Evolutionary conservation across 805 yeast genomes (phyloP).

Genomic region (Suhomyces prunicola): DNA sequence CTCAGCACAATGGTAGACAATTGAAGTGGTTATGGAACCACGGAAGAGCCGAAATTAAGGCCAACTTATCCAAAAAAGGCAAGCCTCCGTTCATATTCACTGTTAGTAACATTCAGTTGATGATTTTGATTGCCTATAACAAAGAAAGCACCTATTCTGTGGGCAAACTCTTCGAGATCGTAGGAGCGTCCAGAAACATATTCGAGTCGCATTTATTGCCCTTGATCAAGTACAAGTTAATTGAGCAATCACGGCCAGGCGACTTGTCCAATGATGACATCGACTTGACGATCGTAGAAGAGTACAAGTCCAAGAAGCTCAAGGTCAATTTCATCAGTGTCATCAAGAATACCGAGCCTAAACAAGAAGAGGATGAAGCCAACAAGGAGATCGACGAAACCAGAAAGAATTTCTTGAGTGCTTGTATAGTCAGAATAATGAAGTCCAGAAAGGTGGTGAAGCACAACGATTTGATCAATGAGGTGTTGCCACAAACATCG

Average conservation of each 20-base stretch:
- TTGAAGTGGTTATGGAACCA: slow-evolving; percentile 96
- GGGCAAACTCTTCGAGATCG: slow-evolving; percentile 58
- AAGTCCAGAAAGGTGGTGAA: slow-evolving; percentile 80
- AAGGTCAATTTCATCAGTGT: slow-evolving; percentile 74
- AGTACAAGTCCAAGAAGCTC: slow-evolving; percentile 80
- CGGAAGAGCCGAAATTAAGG: slow-evolving; percentile 88
- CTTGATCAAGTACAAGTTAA: slow-evolving; percentile 71
- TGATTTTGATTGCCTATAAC: slow-evolving; percentile 82
- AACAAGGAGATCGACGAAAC: slow-evolving; percentile 83
- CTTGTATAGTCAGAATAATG: slow-evolving; percentile 95
- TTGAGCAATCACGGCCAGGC: slow-evolving; percentile 64
- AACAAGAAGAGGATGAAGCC: slow-evolving; percentile 69
- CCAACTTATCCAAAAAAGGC: slow-evolving; percentile 76
- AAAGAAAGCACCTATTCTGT: slow-evolving; percentile 58
- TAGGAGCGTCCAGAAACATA: slow-evolving; percentile 62
- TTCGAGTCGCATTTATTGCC: slow-evolving; percentile 78
- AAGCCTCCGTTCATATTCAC: slow-evolving; percentile 78
- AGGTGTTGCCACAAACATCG: slow-evolving; percentile 81
- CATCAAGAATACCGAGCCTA: slow-evolving; percentile 53
- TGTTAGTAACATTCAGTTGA: slow-evolving; percentile 82
- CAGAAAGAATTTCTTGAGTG: slow-evolving; percentile 79
- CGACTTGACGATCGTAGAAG: slow-evolving; percentile 65
- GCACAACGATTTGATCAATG: slow-evolving; percentile 80
- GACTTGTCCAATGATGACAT: slow-evolving; percentile 46
- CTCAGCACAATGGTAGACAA: slow-evolving; percentile 81